A percentile compares a stretch with the other conserved stretches of the same genome.
These are phyloP conservation scores for Lecanicillium sp. DNA, from an alignment of 2,329 filamentous ascomycete species.

Conservation along the genomic window DNA sequence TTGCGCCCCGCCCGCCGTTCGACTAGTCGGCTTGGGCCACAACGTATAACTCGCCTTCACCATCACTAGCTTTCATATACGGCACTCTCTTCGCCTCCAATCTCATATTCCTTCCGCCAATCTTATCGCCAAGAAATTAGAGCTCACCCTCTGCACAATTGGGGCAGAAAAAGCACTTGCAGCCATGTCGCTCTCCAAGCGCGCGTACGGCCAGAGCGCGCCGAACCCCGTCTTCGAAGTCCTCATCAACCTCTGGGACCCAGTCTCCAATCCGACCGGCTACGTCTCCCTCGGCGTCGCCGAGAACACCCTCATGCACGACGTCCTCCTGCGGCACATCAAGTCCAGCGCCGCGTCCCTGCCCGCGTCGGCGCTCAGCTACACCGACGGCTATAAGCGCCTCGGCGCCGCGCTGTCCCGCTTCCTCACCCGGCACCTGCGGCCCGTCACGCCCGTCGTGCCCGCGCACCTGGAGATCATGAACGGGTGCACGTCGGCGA, in stretches of 20 bases:
- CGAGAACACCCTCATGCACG: conserved; percentile 48
- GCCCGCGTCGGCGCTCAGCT: conserved; percentile 29
- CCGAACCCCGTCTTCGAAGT: conserved; percentile 35
- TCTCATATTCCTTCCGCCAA: too few relatives aligned
- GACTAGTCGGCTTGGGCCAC: too few relatives aligned
- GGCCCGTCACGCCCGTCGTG: conserved; percentile 23
- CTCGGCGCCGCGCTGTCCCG: conserved; percentile 26
- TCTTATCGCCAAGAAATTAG: too few relatives aligned
- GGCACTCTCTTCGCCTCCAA: too few relatives aligned
- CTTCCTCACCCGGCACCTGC: conserved; percentile 32
- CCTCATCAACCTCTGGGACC: conserved; percentile 38
- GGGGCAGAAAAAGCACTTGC: background rate
- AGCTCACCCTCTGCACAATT: too few relatives aligned
- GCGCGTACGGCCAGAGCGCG: conserved; percentile 19
- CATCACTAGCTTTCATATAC: too few relatives aligned
- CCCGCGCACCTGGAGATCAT: conserved; percentile 30
- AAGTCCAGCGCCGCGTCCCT: conserved; percentile 31
- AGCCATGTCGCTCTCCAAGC: conserved; percentile 20
- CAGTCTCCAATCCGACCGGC: conserved; percentile 34
- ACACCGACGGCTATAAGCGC: conserved; percentile 34
- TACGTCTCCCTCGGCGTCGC: conserved; percentile 46
- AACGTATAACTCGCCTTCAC: too few relatives aligned
- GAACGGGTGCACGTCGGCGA: conserved; percentile 36
- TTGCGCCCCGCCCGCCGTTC: too few relatives aligned
- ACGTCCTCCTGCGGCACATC: conserved; percentile 34